These are phyloP conservation scores for Yamadazyma kitorensis DNA, from an alignment of 805 yeast species.

Conservation along the genomic window DNA sequence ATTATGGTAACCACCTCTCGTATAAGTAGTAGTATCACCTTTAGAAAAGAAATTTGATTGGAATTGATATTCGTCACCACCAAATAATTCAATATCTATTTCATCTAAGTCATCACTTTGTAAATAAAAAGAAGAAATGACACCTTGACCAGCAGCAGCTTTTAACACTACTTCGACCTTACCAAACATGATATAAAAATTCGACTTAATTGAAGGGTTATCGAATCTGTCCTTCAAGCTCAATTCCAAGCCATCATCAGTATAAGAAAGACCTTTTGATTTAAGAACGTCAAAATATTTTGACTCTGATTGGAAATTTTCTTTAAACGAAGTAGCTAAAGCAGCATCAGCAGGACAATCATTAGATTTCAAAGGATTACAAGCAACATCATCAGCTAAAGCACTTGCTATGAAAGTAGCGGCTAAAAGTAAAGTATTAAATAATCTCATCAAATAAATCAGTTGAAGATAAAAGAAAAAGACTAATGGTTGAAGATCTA, in stretches of 20 bases:
- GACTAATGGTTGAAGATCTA: too few species aligned
- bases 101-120: conserved; percentile 87
- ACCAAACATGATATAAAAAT: conserved; percentile 88
- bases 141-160: conserved; percentile 76
- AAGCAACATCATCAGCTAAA: conserved; percentile 10
- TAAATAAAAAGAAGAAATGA: conserved; percentile 76
- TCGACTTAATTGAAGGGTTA: conserved; percentile 74
- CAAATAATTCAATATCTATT: conserved; percentile 85
- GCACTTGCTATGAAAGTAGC: conserved; percentile 6
- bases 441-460: conserved; percentile 12
- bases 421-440: conserved; percentile 6
- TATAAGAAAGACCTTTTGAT: conserved; percentile 27
- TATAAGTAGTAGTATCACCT: conserved; percentile 74
- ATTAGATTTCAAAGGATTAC: conserved; percentile 26
- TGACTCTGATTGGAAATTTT: conserved; percentile 22
- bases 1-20: conserved; percentile 71
- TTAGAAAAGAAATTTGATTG: conserved; percentile 81
- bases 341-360: conserved; percentile 30
- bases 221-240: conserved; percentile 62
- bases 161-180: conserved; percentile 67
- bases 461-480: too few species aligned
- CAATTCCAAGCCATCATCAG: conserved; percentile 59
- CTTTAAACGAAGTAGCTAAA: conserved; percentile 26
- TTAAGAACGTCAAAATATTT: conserved; percentile 18
- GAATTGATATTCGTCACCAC: conserved; percentile 70